A percentile compares a stretch with the other conserved stretches of the same genome.
Evolutionary conservation across 371 early-diverging fungal genomes (phyloP).

Genomic region (Coemansia sp.): DNA sequence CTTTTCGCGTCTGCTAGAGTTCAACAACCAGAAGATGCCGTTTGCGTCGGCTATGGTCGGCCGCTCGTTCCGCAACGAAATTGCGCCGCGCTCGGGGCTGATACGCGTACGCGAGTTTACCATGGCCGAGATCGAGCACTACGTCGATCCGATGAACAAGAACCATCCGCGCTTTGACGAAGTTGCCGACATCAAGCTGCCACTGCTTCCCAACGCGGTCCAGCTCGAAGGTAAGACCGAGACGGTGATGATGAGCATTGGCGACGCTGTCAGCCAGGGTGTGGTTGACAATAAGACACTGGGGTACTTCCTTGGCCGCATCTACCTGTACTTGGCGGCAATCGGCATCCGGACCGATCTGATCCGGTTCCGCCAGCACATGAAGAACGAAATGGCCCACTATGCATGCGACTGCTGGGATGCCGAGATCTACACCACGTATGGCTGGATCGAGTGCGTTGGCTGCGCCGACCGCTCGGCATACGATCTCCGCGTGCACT

Average conservation of each 20-base stretch:
- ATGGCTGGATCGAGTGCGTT: slow-evolving; percentile 99
- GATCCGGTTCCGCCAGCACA: slow-evolving; percentile 99
- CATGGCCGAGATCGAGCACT: slow-evolving; percentile 99
- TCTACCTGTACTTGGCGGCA: slow-evolving; percentile 88
- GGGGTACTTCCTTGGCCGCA: slow-evolving; percentile 98
- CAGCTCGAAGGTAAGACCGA: slow-evolving; percentile 80
- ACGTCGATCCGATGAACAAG: slow-evolving; percentile 95
- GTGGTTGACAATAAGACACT: slow-evolving; percentile 97
- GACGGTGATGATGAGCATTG: slow-evolving; percentile 73
- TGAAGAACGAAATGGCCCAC: slow-evolving; percentile 99
- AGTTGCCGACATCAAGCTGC: slow-evolving; percentile 75
- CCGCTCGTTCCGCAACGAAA: slow-evolving; percentile 99
- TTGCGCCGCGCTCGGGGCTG: slow-evolving; percentile 97
- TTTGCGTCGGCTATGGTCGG: slow-evolving; percentile 99
- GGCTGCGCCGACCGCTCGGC: slow-evolving; percentile 99
- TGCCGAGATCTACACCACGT: slow-evolving; percentile 86
- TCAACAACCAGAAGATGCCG: slow-evolving; percentile 98
- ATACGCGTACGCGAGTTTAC: slow-evolving; percentile 99
- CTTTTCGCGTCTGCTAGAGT: slow-evolving; percentile 97
- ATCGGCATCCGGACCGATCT: slow-evolving; percentile 92
- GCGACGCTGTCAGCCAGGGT: slow-evolving; percentile 90
- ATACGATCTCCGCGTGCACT: slow-evolving; percentile 96
- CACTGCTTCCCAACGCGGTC: slow-evolving; percentile 73
- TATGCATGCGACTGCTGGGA: slow-evolving; percentile 99
- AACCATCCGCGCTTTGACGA: slow-evolving; percentile 89